phyloP scores from a whole-genome alignment of 768 basidiomycete genomes.

The Tulasnella sp. region DNA sequence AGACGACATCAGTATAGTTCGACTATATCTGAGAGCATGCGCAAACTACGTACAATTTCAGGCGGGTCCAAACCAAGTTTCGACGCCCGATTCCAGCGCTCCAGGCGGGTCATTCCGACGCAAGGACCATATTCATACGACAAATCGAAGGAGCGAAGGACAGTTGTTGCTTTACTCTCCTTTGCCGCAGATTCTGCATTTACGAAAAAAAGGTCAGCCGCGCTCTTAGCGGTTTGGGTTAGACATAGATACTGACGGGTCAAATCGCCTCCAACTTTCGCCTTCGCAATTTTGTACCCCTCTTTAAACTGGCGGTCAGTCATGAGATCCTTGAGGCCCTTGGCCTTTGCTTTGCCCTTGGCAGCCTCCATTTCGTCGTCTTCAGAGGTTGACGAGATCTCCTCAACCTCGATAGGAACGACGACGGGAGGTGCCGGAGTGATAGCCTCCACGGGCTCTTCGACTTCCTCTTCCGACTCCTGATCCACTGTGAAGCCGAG shows the following conservation, averaged over 20 bases:
- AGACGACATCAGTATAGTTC: neutral
- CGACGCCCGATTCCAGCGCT: slow-evolving; percentile 32
- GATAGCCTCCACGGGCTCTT: neutral
- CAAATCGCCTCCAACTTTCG: neutral
- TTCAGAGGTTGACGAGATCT: neutral
- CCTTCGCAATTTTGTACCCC: neutral
- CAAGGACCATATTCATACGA: slow-evolving; percentile 22
- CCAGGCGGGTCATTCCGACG: slow-evolving; percentile 24
- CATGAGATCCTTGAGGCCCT: slow-evolving; percentile 1
- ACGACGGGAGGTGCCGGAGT: neutral
- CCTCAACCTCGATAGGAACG: neutral
- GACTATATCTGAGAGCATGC: neutral
- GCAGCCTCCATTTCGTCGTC: neutral
- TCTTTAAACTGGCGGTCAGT: neutral
- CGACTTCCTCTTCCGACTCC: neutral
- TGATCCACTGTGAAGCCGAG: neutral
- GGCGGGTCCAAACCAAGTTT: slow-evolving; percentile 32
- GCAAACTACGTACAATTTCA: slow-evolving; percentile 24
- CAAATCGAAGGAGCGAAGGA: slow-evolving; percentile 19
- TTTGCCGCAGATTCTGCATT: slow-evolving; percentile 15
- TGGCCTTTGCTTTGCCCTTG: slow-evolving; percentile 3
- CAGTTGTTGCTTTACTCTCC: slow-evolving; percentile 12
- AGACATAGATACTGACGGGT: neutral
- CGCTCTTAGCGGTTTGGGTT: neutral
- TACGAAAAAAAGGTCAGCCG: neutral